Base-by-base conservation (phyloP, 169 alveolate genomes). In the Cryptosporidium sp. region DNA sequence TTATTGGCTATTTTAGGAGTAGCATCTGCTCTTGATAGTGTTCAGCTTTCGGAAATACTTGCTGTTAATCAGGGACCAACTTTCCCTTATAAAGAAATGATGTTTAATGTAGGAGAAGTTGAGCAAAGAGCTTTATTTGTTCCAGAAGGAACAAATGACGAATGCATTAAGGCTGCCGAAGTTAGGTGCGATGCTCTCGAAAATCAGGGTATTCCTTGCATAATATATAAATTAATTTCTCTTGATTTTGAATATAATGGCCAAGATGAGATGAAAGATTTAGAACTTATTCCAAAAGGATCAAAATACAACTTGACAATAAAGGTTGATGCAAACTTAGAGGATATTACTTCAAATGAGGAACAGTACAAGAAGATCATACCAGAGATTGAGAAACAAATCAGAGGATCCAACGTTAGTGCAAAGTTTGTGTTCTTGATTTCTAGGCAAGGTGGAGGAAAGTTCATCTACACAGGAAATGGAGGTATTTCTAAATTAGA, bases 151-250 rank as follows among this genome's bases (percentile, higher is more conserved):
- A 18, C 33, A 42, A 61, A 31, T 65, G 75, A 60, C 21, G 80
- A 80, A 37, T 80, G 80, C 37, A 39, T 80, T 18, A 80, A 80
- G n/a, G 89, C 89, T 44, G 89, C 89, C 5, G 60, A 37, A 62
- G 39, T 80, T 33, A 80, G 89, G 18, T 65, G 75, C 18, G 45
- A 48, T 44, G 69, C 23, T 31, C 68, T 80, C 26, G 68, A 39
- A 29, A 12, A 65, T 0, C 10, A 18, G 12, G 75, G 75, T 10
- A 75, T 61, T 42, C 60, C 80, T n/a, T 80, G 89, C 21, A 12
- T 39, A 1, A 60, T 80, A 16, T 80, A 80, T 14, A 21, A 10
- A 62, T 48, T 80, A 16, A 18, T 80, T 10, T 51, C 61, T 14
- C 23, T 26, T 56, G 67, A 56, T n/a, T 26, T 21, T 26, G 37